A percentile compares a stretch with the other conserved stretches of the same genome.
phyloP scores from a whole-genome alignment of 2,329 filamentous ascomycete species.

The Talaromyces sp. region DNA sequence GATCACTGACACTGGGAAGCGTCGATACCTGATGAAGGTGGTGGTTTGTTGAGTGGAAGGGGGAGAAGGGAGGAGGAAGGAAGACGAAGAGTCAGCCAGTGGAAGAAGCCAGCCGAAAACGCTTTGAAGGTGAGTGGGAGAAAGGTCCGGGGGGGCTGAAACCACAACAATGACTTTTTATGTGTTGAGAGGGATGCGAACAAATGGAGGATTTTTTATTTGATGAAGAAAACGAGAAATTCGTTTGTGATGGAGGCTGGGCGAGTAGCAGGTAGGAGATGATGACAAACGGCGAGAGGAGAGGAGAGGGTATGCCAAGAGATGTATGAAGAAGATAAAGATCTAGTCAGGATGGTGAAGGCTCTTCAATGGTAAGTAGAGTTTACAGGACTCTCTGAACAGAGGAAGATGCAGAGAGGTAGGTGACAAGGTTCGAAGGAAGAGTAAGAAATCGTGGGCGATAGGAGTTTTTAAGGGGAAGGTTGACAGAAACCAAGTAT shows the following conservation, averaged over 20 bases:
- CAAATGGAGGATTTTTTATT: no score
- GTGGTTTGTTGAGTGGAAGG: not conserved
- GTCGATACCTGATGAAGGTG: not conserved
- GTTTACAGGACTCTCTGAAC: not conserved
- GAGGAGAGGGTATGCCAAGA: not conserved
- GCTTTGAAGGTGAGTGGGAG: not conserved
- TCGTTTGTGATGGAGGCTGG: not conserved
- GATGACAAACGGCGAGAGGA: not conserved
- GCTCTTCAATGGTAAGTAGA: not conserved
- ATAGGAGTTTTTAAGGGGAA: not conserved
- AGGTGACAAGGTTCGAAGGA: not conserved
- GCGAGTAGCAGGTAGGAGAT: not conserved
- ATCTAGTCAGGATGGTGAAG: not conserved
- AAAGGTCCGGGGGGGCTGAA: not conserved
- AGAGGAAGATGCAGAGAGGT: not conserved
- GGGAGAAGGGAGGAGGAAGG: not conserved
- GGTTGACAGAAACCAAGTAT: not conserved
- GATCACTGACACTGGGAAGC: not conserved
- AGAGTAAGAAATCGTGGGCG: not conserved
- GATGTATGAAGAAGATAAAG: not conserved
- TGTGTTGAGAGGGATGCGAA: not conserved
- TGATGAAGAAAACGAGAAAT: not conserved
- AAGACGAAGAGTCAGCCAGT: not conserved
- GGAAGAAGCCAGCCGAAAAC: not conserved
- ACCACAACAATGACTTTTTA: slow-evolving; percentile 1